phyloP scores from a whole-genome alignment of 306 rosid genomes.

The Abrus pulchellus region DNA sequence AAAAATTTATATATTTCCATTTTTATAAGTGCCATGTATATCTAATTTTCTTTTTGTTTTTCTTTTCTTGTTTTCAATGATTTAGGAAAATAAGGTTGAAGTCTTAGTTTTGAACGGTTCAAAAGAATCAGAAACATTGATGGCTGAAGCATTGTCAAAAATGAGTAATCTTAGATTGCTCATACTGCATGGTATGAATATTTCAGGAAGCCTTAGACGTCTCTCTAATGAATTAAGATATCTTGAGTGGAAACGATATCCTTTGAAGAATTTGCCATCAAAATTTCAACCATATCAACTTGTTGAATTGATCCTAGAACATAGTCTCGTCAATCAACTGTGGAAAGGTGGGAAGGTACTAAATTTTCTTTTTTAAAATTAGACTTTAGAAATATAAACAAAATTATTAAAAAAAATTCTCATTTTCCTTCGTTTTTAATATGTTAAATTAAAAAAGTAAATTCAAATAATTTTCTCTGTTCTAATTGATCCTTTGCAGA shows the following conservation, averaged over 20 bases:
- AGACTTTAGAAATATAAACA: neutral
- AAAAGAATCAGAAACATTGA: neutral
- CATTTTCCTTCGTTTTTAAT: neutral
- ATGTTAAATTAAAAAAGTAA: no score
- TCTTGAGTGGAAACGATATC: neutral
- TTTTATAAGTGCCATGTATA: neutral
- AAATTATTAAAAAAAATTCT: neutral
- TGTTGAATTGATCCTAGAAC: conserved; percentile 4
- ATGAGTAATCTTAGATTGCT: conserved; percentile 32
- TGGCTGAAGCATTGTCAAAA: neutral
- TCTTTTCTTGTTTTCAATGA: neutral
- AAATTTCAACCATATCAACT: conserved; percentile 13
- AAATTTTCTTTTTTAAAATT: neutral
- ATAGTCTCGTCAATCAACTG: conserved; percentile 5
- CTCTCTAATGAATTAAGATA: conserved; percentile 20
- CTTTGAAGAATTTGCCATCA: conserved; percentile 32
- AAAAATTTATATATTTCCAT: neutral
- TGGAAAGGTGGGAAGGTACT: conserved; percentile 44
- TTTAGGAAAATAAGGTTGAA: conserved; percentile 14
- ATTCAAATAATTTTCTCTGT: neutral
- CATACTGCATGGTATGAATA: neutral
- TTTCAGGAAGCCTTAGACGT: neutral
- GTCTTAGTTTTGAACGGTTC: neutral
- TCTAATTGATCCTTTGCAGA: neutral
- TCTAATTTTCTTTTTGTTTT: neutral